Evolutionary conservation across 2,329 filamentous ascomycete genomes (phyloP).

Genomic region (Aspergillus puulaauensis): DNA sequence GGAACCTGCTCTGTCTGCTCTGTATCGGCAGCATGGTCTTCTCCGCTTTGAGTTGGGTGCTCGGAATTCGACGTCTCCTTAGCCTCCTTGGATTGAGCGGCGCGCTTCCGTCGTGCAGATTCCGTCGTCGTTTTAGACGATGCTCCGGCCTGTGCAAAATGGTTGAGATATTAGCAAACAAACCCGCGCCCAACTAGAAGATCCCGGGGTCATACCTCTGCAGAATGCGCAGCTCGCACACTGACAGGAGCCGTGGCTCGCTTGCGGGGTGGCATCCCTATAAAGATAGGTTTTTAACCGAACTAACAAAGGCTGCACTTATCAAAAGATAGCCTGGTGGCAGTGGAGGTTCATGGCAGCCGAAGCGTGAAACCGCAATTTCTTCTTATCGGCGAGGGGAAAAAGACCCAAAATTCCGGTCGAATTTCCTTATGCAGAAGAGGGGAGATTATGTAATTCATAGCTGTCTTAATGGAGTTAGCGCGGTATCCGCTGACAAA

Average conservation of each 20-base stretch:
- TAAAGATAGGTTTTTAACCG: background rate
- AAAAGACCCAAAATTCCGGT: constrained; percentile 19
- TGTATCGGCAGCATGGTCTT: constrained; percentile 8
- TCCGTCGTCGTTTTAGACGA: constrained; percentile 21
- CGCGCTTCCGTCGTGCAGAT: constrained; percentile 27
- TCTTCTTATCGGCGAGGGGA: constrained; percentile 25
- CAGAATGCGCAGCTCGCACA: constrained; percentile 25
- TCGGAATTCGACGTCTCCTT: constrained; percentile 21
- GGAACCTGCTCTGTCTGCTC: constrained; percentile 10
- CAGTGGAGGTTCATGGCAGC: constrained; percentile 13
- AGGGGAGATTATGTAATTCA: constrained; percentile 13
- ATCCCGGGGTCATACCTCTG: constrained; percentile 31
- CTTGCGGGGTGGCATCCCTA: constrained; percentile 38
- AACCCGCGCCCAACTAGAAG: background rate
- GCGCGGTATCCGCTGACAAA: constrained; percentile 6
- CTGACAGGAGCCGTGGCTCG: constrained; percentile 32
- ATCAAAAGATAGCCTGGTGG: background rate
- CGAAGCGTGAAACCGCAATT: constrained; percentile 17
- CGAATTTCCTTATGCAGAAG: constrained; percentile 17
- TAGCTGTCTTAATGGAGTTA: constrained; percentile 8
- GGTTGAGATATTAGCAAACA: constrained; percentile 13
- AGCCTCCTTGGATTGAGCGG: constrained; percentile 28
- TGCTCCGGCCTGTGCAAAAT: constrained; percentile 13
- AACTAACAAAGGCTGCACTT: background rate
- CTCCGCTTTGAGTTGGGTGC: constrained; percentile 16